Conservation (phyloP, 768 basidiomycete species). For the Melanogaster broomeanus region DNA sequence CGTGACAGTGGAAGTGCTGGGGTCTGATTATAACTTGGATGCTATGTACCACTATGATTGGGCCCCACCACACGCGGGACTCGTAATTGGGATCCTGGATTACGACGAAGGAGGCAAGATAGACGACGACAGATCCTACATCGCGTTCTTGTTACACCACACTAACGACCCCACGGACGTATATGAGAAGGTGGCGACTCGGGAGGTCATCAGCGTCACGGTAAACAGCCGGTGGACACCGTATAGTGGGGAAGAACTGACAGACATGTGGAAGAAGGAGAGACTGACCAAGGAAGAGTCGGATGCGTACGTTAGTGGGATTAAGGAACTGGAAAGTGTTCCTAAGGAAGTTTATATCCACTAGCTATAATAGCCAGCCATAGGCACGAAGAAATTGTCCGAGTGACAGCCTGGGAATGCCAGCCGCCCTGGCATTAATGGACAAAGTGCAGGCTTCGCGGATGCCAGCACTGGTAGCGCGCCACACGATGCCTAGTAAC, state of each 20-base stretch:
- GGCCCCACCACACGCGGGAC: slow-evolving; percentile 1
- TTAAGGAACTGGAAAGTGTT: background rate
- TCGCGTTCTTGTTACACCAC: slow-evolving; percentile 4
- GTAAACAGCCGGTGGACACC: background rate
- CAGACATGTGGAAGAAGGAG: background rate
- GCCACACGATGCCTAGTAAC: no score
- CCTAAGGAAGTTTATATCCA: slow-evolving; percentile 2
- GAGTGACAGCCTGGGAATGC: background rate
- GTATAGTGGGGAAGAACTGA: background rate
- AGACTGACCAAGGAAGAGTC: background rate
- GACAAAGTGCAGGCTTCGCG: no score
- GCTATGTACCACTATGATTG: background rate
- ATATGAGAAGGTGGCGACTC: slow-evolving; percentile 1
- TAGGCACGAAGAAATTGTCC: background rate
- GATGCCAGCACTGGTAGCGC: no score
- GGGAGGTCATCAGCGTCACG: background rate
- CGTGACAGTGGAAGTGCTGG: background rate
- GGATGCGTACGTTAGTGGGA: background rate
- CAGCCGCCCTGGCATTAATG: background rate
- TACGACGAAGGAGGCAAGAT: background rate
- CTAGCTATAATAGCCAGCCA: no score
- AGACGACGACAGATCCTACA: slow-evolving; percentile 1
- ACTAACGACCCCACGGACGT: background rate
- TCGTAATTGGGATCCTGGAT: slow-evolving; percentile 9
- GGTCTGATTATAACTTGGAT: background rate